Base-by-base conservation (phyloP, 352 stramenopile genomes). In the Phytophthora megakarya region DNA sequence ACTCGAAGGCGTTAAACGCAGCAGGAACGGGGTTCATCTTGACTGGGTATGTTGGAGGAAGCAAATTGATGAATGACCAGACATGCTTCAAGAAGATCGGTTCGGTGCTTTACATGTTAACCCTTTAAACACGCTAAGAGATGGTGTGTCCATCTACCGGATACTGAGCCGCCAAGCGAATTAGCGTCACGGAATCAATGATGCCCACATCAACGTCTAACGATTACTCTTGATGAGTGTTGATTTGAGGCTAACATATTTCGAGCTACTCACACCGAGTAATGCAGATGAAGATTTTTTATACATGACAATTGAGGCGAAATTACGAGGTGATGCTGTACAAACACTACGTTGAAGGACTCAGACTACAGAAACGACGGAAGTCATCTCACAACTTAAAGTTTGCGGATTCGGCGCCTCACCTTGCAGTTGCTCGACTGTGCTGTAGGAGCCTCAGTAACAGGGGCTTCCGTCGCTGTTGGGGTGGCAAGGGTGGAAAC, bases 381-480 rank as follows among this genome's bases (percentile, higher is more conserved):
- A 55, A 45, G 28, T 33, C 22, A 58, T 42, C 2, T 7, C 9
- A 13, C 9, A 50, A 25, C 51, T 64, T 72, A 68, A 23, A 72
- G 38, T 26, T 68, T 68, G 23, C 64, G 58, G 11, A 68, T 23
- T 32, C 64, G 64, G 19, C 64, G 64, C 23, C 43, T 68, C 28
- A 72, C 44, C 64, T 72, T 72, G 50, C 64, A 72, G 32, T 68
- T 72, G 56, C 47, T 65, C 11, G 53, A 52, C 37, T 65, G 46
- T 3, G 55, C 10, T 21, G 23, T 16, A 23, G 63, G 56, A 21
- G 56, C 26, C 5, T 61, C 56, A 16, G 47, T 66, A 26, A 37
- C 49, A 43, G 64, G 47, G 11, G 63, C 37, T 3, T 48, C 42
- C 11, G 48, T 57, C 8, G 35, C 25, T 4, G 21, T 33, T n/a